phyloP scores from a whole-genome alignment of 1,284 basidiomycete genomes.

The Leucoagaricus sp. region DNA sequence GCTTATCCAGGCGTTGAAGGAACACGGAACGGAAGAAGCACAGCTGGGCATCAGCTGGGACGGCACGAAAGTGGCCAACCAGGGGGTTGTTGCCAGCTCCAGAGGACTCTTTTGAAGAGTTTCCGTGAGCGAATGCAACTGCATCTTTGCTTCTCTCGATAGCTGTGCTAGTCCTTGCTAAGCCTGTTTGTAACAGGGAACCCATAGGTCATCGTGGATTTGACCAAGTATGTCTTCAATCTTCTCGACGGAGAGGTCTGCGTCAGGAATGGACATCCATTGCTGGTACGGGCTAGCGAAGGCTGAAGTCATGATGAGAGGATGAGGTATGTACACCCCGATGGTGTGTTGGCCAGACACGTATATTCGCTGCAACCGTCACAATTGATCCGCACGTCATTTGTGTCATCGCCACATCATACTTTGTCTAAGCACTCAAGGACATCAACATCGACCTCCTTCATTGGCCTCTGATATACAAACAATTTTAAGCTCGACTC shows the following conservation, averaged over 20 bases:
- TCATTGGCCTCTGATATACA: neutral
- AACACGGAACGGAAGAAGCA: slow-evolving; percentile 64
- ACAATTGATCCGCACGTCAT: slow-evolving; percentile 8
- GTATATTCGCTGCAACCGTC: slow-evolving; percentile 10
- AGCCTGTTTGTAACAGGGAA: slow-evolving; percentile 64
- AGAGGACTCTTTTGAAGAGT: slow-evolving; percentile 16
- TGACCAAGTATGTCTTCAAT: slow-evolving; percentile 51
- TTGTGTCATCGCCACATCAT: neutral
- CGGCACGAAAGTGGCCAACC: slow-evolving; percentile 50
- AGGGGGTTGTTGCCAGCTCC: slow-evolving; percentile 35
- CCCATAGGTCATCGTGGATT: slow-evolving; percentile 71
- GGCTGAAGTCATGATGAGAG: slow-evolving; percentile 10
- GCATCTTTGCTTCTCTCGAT: slow-evolving; percentile 46
- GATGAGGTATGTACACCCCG: neutral
- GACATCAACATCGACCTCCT: neutral
- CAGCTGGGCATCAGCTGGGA: slow-evolving; percentile 60
- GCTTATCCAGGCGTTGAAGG: slow-evolving; percentile 61
- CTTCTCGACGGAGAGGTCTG: slow-evolving; percentile 50
- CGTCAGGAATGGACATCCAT: slow-evolving; percentile 60
- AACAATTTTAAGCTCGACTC: no score
- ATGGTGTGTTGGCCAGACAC: slow-evolving; percentile 13
- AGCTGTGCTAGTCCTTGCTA: slow-evolving; percentile 55
- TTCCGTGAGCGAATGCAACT: slow-evolving; percentile 25
- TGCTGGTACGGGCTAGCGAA: slow-evolving; percentile 42
- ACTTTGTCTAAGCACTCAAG: no score